Evolutionary conservation across 1,284 basidiomycete species (phyloP).

Genomic region (Moesziomyces sp.): DNA sequence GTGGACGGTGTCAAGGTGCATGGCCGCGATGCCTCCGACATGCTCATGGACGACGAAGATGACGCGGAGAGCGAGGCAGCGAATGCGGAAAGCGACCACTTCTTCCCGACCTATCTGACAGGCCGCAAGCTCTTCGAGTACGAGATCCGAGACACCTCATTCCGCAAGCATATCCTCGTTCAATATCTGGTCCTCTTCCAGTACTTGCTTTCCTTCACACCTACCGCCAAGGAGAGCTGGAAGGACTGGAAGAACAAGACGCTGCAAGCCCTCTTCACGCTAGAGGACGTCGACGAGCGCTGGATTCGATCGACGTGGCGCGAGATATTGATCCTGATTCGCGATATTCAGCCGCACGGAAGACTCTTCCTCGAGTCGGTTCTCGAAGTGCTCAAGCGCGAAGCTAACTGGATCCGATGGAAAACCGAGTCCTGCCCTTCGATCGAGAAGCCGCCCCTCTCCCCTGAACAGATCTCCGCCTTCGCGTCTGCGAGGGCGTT

Average conservation of each 20-base stretch:
- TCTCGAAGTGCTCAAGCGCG: constrained; percentile 51
- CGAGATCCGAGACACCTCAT: constrained; percentile 85
- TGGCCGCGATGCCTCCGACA: constrained; percentile 1
- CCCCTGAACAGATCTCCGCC: constrained; percentile 35
- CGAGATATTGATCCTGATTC: constrained; percentile 52
- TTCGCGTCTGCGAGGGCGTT: constrained; percentile 35
- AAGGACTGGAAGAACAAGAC: constrained; percentile 68
- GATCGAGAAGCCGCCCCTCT: constrained; percentile 54
- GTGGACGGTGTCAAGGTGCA: constrained; percentile 17
- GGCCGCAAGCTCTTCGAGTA: constrained; percentile 85
- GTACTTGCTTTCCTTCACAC: constrained; percentile 82
- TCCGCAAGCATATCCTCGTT: constrained; percentile 89
- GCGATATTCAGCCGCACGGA: constrained; percentile 57
- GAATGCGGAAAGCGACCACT: constrained; percentile 73
- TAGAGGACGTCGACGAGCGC: constrained; percentile 54
- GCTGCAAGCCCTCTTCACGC: constrained; percentile 43
- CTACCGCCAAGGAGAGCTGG: constrained; percentile 76
- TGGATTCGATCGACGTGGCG: constrained; percentile 63
- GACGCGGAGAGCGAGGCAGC: constrained; percentile 5
- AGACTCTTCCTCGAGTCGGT: constrained; percentile 53
- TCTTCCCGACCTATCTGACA: constrained; percentile 90
- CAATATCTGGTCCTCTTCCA: constrained; percentile 84
- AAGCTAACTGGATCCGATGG: constrained; percentile 63
- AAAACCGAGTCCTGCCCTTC: constrained; percentile 61
- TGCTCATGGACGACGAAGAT: constrained; percentile 8